Base-by-base conservation (phyloP, 1,284 basidiomycete genomes). In the Inonotus obliquus region DNA sequence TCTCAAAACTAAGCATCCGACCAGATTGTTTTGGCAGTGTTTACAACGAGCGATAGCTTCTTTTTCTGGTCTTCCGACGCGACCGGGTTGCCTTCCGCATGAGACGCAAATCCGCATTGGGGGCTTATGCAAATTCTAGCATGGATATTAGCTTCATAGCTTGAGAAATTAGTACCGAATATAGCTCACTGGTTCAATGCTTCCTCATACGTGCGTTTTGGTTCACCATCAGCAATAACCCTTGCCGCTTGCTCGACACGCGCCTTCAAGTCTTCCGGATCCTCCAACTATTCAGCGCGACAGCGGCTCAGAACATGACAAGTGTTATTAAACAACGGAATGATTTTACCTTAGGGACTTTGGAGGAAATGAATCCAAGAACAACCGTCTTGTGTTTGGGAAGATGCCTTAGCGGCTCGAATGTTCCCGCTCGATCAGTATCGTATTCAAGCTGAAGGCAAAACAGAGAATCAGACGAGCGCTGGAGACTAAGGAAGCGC, bases 311-410 rank as follows among this genome's bases (percentile, higher is more conserved):
- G 44, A n/a, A 37, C 10, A 54, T 17, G 27, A 2, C 44, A 19
- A n/a, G 39, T 17, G 45, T 23, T 38, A 11, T 21, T 9, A 63
- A 70, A n/a, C 49, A 11, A 19, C 9, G 6, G 27, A 19, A 52
- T 13, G 21, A 17, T 51, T 17, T 52, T 65, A 82, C 84, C 74
- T 80, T 73, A 7, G 85, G 75, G 66, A 83, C 80, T 73, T 94
- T 93, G 32, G 85, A 87, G 1, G 87, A 85, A 53, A 93, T 79
- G 27, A 93, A 76, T 11, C 91, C 91, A 17, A 94, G 77, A 9
- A 93, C 85, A 51, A 84, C 84, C 9, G 79, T 75, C 72, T 91
- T 92, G 72, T 85, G 77, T 32, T 75, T 74, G 0, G 91, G 89
- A 14, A 94, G 77, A 67, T 84, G 69, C 65, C 76, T 81, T 37